A percentile compares a stretch with the other conserved stretches of the same genome.
Conservation (phyloP, 2,329 filamentous ascomycete species). For the Beauveria australis region DNA sequence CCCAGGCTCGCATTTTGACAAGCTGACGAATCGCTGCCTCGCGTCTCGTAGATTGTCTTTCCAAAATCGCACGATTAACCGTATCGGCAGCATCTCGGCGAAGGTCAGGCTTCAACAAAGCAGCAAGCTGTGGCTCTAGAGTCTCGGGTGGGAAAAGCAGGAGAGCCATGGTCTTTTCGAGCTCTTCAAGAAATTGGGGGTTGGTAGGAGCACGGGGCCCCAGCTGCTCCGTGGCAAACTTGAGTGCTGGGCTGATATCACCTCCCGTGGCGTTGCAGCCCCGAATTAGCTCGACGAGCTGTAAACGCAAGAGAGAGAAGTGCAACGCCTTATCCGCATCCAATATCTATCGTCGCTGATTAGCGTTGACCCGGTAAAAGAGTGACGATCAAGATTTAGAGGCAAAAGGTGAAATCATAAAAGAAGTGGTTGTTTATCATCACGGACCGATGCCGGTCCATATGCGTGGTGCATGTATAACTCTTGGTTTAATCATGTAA, state of each 20-base stretch:
- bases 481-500: slow-evolving; percentile 82
- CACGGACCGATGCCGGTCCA: slow-evolving; percentile 60
- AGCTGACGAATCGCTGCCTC: slow-evolving; percentile 78
- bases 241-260: slow-evolving; percentile 71
- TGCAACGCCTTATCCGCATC: slow-evolving; percentile 77
- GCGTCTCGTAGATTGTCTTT: slow-evolving; percentile 60
- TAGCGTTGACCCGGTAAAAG: slow-evolving; percentile 12
- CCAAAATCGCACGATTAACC: slow-evolving; percentile 84
- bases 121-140: slow-evolving; percentile 65
- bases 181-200: slow-evolving; percentile 70
- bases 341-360: slow-evolving; percentile 58
- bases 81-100: slow-evolving; percentile 75
- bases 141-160: slow-evolving; percentile 80
- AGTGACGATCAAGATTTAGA: slow-evolving; percentile 3
- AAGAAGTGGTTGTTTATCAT: slow-evolving; percentile 70
- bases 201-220: slow-evolving; percentile 80
- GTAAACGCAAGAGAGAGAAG: slow-evolving; percentile 81
- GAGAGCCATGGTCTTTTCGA: slow-evolving; percentile 89
- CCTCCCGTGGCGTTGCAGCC: slow-evolving; percentile 57
- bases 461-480: slow-evolving; percentile 99
- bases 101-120: slow-evolving; percentile 69
- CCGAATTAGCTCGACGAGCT: slow-evolving; percentile 89
- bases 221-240: slow-evolving; percentile 81
- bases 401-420: slow-evolving; percentile 25
- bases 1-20: slow-evolving; percentile 77